Evolutionary conservation across 805 yeast species (phyloP), one percentile per base, ranked within the genome.

Genomic region (Hanseniaspora clermontiae): DNA sequence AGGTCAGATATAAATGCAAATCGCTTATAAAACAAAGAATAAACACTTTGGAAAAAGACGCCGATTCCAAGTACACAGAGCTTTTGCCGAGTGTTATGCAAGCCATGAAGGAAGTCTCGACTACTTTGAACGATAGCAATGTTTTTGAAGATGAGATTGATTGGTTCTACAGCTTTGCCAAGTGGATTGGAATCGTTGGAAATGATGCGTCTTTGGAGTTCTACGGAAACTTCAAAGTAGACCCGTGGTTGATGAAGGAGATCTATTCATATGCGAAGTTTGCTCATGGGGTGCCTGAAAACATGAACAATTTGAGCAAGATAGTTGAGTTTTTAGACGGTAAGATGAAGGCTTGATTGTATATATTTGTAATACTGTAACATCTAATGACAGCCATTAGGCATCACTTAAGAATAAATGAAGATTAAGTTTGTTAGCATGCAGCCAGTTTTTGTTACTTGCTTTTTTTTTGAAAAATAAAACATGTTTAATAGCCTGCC

Each of bases 1-100:
- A 91, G 70, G 90, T 97, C 67, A 79, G 97, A 58, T 91, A 91
- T 70, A 91, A 91, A 67, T 91, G 97, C 96, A 84, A 84, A 65
- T 91, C 90, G 69, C 64, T 89, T 6, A 69, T 82, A 54, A 82
- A 80, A 63, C 73, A 84, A 31, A 50, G 47, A 50, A 49, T 29
- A 15, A 39, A 17, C 24, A 46, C 20, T 19, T 40, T 56, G 17
- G 31, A 14, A 39, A 31, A 46, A 8, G 36, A 50, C 14, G 29
- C 38, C 24, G 17, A 24, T 2, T 34, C 24, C 15, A 46, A 17
- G n/a, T 32, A 32, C 39, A 9, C 31, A 5, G 46, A 49, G 10
- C 40, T 56, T 14, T 7, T 45, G 34, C 14, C 31, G 9, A 15
- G 17, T 32, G 38, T 45, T 31, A 11, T 45, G 15, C 12, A 38